A percentile compares a stretch with the other conserved stretches of the same genome.
Evolutionary conservation across 305 asterid species (phyloP).

Genomic region (Stenogyne calaminthoides): DNA sequence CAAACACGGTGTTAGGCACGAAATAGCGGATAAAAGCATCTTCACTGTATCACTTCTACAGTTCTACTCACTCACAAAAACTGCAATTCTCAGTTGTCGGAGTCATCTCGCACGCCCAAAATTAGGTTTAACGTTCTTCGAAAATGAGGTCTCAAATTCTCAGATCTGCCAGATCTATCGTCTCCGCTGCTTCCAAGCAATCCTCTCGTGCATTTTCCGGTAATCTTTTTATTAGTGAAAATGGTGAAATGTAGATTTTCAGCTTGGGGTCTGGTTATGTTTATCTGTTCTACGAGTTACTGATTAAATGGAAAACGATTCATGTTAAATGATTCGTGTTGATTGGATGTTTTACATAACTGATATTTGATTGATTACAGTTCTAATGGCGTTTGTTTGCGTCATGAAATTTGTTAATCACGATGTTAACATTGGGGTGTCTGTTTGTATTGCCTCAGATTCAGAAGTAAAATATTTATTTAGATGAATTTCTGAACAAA

Average conservation of each 20-base stretch:
- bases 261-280: background rate
- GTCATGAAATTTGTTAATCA: slow-evolving; percentile 1
- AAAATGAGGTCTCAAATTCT: slow-evolving; percentile 78
- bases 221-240: slow-evolving; percentile 21
- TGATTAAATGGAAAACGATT: background rate
- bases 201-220: slow-evolving; percentile 71
- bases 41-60: slow-evolving; percentile 22
- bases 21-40: slow-evolving; percentile 26
- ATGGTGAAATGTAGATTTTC: background rate
- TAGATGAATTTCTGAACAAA: background rate
- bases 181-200: slow-evolving; percentile 79
- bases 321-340: background rate
- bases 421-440: background rate
- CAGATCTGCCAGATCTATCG: slow-evolving; percentile 81
- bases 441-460: background rate
- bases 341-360: background rate
- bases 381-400: background rate
- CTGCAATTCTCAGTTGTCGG: slow-evolving; percentile 19
- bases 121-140: background rate
- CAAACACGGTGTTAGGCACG: slow-evolving; percentile 29
- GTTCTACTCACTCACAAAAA: slow-evolving; percentile 21
- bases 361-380: background rate
- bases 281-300: background rate
- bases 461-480: background rate
- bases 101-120: background rate